These are phyloP conservation scores for Globisporangium middletonii DNA, from an alignment of 352 stramenopile species.

Conservation along the genomic window DNA sequence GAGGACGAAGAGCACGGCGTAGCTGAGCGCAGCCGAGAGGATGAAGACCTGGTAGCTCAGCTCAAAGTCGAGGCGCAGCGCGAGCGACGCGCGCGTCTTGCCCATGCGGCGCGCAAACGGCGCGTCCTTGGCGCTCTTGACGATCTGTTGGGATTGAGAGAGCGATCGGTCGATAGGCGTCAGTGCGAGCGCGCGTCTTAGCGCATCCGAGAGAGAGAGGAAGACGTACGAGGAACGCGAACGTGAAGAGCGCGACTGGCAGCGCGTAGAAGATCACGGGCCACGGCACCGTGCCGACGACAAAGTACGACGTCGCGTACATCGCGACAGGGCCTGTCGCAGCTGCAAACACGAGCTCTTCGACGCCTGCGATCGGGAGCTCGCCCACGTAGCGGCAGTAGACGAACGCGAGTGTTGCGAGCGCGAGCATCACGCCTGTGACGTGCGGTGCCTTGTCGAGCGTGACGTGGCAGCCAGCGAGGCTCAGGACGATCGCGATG, in stretches of 20 bases:
- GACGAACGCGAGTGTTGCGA: slow-evolving; percentile 40
- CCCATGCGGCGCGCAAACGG: slow-evolving; percentile 62
- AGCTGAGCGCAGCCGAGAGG: slow-evolving; percentile 49
- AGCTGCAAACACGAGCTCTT: slow-evolving; percentile 44
- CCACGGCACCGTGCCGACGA: slow-evolving; percentile 36
- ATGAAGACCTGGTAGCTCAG: slow-evolving; percentile 59
- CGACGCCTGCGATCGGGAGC: slow-evolving; percentile 35
- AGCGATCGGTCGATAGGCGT: not conserved
- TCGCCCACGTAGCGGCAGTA: slow-evolving; percentile 42
- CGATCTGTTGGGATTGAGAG: slow-evolving; percentile 20
- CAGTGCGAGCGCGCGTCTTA: not conserved
- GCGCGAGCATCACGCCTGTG: slow-evolving; percentile 19
- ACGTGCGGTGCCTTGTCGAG: slow-evolving; percentile 29
- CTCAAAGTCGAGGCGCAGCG: slow-evolving; percentile 50
- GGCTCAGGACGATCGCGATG: slow-evolving; percentile 29
- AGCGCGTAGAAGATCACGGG: slow-evolving; percentile 45
- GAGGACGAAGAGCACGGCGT: slow-evolving; percentile 44
- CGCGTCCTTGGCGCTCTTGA: slow-evolving; percentile 67
- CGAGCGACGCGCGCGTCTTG: slow-evolving; percentile 37
- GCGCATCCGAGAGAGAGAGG: no score
- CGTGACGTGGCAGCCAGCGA: slow-evolving; percentile 32
- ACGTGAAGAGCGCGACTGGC: slow-evolving; percentile 50
- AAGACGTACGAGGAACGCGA: slow-evolving; percentile 37
- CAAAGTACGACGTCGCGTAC: slow-evolving; percentile 39
- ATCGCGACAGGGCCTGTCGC: slow-evolving; percentile 53